Evolutionary conservation across 768 basidiomycete genomes (phyloP).

Genomic region (Amanita polypyramis): DNA sequence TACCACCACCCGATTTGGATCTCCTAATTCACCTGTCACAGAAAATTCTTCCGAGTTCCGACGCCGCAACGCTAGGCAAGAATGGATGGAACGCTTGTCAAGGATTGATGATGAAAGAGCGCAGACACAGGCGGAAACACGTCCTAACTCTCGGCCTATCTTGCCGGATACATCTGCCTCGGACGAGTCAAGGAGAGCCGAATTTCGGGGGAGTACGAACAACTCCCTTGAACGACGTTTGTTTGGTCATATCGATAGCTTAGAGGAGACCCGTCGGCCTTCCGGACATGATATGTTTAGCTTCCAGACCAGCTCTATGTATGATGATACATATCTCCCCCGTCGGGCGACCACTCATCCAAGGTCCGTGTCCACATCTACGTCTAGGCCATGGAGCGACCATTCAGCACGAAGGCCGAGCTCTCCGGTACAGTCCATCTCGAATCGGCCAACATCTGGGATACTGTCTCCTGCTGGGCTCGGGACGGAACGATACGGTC

Average conservation of each 20-base stretch:
- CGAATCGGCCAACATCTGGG: not conserved
- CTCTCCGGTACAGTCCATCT: not conserved
- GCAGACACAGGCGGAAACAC: not conserved
- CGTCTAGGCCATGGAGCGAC: not conserved
- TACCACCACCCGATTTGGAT: slow-evolving; percentile 1
- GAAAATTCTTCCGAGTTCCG: slow-evolving; percentile 6
- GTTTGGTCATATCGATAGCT: not conserved
- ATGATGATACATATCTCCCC: not conserved
- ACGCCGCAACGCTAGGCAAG: not conserved
- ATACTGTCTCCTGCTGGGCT: not conserved
- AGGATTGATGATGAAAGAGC: not conserved
- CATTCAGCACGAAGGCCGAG: not conserved
- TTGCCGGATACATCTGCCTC: not conserved
- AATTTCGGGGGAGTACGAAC: not conserved
- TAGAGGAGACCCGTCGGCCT: slow-evolving; percentile 1
- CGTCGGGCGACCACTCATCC: not conserved
- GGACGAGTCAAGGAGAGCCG: slow-evolving; percentile 1
- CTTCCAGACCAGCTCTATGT: not conserved
- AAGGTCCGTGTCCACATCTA: not conserved
- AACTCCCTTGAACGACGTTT: not conserved
- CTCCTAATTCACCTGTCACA: slow-evolving; percentile 5
- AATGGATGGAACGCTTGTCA: slow-evolving; percentile 3
- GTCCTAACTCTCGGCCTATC: not conserved
- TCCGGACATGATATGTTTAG: not conserved
- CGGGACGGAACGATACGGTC: not conserved